Evolutionary conservation across 2,329 filamentous ascomycete genomes (phyloP).

Genomic region (Fusarium caatingaense): DNA sequence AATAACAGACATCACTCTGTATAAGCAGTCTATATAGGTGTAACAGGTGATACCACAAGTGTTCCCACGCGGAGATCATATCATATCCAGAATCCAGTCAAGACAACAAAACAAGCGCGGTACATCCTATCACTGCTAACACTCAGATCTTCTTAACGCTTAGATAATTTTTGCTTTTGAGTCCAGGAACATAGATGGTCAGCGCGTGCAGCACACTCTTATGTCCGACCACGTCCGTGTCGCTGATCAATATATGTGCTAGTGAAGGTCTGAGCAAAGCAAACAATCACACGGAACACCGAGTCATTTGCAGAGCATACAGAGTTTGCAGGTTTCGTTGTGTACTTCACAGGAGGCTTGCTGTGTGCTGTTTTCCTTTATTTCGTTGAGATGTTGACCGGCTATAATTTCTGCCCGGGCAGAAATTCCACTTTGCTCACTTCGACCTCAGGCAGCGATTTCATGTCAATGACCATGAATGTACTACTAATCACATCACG

Average conservation of each 20-base stretch:
- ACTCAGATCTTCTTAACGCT: background rate
- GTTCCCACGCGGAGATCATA: background rate
- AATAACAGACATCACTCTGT: background rate
- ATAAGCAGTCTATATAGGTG: too few relatives aligned
- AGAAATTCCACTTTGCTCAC: background rate
- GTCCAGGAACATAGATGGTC: too few relatives aligned
- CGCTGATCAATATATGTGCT: background rate
- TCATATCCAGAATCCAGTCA: background rate
- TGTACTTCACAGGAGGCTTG: background rate
- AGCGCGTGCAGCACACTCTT: background rate
- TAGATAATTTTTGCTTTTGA: background rate
- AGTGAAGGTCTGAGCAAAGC: background rate
- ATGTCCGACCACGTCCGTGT: background rate
- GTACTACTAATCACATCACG: too few relatives aligned
- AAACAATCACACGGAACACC: background rate
- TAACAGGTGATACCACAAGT: background rate
- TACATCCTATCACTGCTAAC: background rate
- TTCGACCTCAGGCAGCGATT: accelerated
- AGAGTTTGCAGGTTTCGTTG: background rate
- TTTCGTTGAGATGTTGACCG: background rate
- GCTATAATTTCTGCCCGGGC: background rate
- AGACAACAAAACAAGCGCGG: background rate
- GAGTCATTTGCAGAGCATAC: background rate
- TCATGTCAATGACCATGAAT: background rate
- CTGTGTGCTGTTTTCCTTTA: too few relatives aligned